Base-by-base conservation (phyloP, 768 basidiomycete species). In the Lactarius evosmus region DNA sequence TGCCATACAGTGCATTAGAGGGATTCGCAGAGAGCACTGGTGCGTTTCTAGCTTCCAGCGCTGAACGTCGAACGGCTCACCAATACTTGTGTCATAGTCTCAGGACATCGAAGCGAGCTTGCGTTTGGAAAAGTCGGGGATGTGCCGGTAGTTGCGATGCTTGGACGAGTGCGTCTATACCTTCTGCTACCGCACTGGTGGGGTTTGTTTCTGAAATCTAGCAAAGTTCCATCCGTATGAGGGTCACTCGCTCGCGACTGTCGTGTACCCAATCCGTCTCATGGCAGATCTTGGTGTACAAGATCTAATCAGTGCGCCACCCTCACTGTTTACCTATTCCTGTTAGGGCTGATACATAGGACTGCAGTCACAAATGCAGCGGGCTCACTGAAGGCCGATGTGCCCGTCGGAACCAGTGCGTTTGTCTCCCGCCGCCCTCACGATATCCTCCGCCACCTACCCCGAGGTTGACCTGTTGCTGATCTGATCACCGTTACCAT, bases 131-230 rank as follows among this genome's bases (percentile, higher is more conserved):
- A 85, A 29, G 78, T 95, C 70, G 89, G 91, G 0, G 70, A 73
- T n/a, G 81, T 89, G 0, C 89, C 94, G 0, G 93, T 91, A 12
- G 91, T 95, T 3, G 91, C 88, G 11, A 94, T 94, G 89, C 85
- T 95, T 33, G 93, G 93, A 63, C 79, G 94, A 72, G 91, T 91
- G 69, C 59, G 84, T 74, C 19, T 50, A 14, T 30, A 16, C 1
- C 34, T 14, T 34, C 19, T 19, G 30, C 11, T 12, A 7, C 32
- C 12, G 9, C 33, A 54, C 56, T 16, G 16, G 44, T 40, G 29
- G 11, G 25, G 12, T 33, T 50, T 19, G 55, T 41, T 46, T 30
- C 52, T 57, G 49, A 40, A 61, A 16, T 60, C 49, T 58, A 62
- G 59, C 22, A 59, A 68, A 93, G 91, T 89, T 93, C 69, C 92